Evolutionary conservation across 148 eudicot species (phyloP), one percentile per base, ranked within the genome.

Genomic region (Nyssa sinensis): DNA sequence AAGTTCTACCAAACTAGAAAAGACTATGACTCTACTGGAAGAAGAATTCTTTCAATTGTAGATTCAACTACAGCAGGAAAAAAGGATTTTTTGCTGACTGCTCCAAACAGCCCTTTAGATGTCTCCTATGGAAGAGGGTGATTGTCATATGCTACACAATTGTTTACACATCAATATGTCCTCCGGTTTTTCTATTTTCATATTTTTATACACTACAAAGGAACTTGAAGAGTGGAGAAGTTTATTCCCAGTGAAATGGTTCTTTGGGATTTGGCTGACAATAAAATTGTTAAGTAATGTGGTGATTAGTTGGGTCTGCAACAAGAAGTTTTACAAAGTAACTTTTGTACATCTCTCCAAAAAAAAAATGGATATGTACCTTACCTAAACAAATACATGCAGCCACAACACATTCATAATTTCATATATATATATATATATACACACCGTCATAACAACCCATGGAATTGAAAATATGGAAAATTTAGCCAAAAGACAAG

Each of bases 111-210:
- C 1, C 34, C 58, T 27, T 62, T 73, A 6, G 75, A 73, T 62
- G 75, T 73, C 16, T 73, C 63, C 27, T 35, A 62, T 41, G 75
- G 67, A 62, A 73, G 12, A 29, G 75, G 75, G 10, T 73, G 27
- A 62, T 72, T 5, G 24, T 51, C 44, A 16, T 31, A 69, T 61
- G 30, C 7, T 60, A 19, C 19, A 14, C 9, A 37, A 9, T 3
- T 9, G 9, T 37, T 37, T 37, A 37, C 9, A 37, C 9, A 37
- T 37, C 9, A n/a, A n/a, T 6, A 11, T 51, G 1, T 55, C 59
- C 1, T n/a, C 24, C 19, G 24, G 24, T 55, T 19, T 55, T 55
- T 49, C n/a, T 49, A n/a, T 7, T 55, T 17, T 24, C 21, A n/a
- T 55, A 1, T 16, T 55, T 55, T 17, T 55, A 19, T 19, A 17